Conservation (phyloP, 331 rosid genomes). For the Quercus lobata region DNA sequence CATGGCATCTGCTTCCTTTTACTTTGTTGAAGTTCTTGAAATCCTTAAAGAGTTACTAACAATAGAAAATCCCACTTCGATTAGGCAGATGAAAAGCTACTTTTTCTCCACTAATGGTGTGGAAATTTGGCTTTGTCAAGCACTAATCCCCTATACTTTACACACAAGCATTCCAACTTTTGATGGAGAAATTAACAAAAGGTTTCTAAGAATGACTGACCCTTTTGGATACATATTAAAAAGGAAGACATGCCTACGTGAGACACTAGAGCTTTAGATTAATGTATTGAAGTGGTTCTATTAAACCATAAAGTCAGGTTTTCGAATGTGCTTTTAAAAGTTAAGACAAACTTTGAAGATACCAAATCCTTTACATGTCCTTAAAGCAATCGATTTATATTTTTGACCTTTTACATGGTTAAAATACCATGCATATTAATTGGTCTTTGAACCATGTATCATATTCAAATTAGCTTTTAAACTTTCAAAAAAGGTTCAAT, state of each 20-base stretch:
- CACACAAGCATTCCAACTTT: slow-evolving; percentile 55
- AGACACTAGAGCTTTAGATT: slow-evolving; percentile 39
- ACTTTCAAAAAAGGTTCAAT: too few relatives aligned
- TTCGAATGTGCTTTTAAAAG: slow-evolving; percentile 52
- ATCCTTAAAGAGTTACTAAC: slow-evolving; percentile 70
- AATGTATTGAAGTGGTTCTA: slow-evolving; percentile 34
- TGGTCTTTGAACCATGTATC: too few relatives aligned
- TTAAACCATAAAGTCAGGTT: slow-evolving; percentile 33
- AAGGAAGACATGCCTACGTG: slow-evolving; percentile 57
- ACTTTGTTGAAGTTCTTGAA: slow-evolving; percentile 29
- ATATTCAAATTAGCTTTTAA: too few relatives aligned
- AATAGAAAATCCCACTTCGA: slow-evolving; percentile 66
- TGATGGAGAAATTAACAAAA: slow-evolving; percentile 36
- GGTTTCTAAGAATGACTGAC: slow-evolving; percentile 38
- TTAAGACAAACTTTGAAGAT: slow-evolving; percentile 48
- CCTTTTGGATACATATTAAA: slow-evolving; percentile 30
- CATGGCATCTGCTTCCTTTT: slow-evolving; percentile 47
- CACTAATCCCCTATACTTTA: slow-evolving; percentile 48
- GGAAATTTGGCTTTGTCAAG: slow-evolving; percentile 36
- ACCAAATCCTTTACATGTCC: background rate
- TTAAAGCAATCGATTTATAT: too few relatives aligned
- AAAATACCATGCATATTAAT: too few relatives aligned
- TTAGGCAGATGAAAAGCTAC: slow-evolving; percentile 53
- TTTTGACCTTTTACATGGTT: too few relatives aligned
- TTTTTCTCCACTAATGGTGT: slow-evolving; percentile 52